Conservation (phyloP, 2,329 filamentous ascomycete species). For the Claviceps fusiformis region DNA sequence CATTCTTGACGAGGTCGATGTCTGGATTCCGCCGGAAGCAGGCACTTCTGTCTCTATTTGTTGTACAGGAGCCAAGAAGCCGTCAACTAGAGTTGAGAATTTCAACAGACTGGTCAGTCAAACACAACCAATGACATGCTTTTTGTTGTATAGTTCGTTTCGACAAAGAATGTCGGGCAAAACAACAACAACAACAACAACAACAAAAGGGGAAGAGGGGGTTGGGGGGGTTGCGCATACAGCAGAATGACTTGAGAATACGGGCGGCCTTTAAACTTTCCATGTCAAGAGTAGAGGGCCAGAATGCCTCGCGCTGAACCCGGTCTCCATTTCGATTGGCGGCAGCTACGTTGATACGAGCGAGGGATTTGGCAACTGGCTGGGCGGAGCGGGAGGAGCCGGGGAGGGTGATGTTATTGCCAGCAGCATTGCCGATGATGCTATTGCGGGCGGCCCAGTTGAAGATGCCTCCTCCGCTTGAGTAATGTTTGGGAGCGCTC, state of each 20-base stretch:
- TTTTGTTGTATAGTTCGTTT: background rate
- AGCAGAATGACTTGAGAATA: constrained; percentile 83
- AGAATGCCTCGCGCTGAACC: constrained; percentile 53
- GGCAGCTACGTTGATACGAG: constrained; percentile 21
- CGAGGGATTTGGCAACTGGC: constrained; percentile 10
- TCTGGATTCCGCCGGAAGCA: constrained; percentile 10
- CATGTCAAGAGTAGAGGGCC: constrained; percentile 72
- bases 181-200: too few species aligned
- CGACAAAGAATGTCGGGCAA: too few species aligned
- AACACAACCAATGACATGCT: background rate
- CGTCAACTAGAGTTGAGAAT: constrained; percentile 30
- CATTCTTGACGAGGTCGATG: constrained; percentile 13
- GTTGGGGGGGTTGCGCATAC: constrained; percentile 26
- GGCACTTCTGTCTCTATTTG: constrained; percentile 9
- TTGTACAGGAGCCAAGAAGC: constrained; percentile 36
- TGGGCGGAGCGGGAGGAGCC: background rate
- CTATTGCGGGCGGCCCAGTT: constrained; percentile 38
- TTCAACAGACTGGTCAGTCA: constrained; percentile 1
- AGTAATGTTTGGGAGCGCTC: constrained; percentile 14
- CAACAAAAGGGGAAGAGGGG: too few species aligned
- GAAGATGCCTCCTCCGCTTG: constrained; percentile 19
- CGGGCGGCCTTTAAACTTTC: constrained; percentile 86
- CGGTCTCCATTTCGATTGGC: constrained; percentile 20
- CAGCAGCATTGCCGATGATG: constrained; percentile 9
- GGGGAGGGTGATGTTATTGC: constrained; percentile 2